These are phyloP conservation scores for Vachellia pachyceras DNA, from an alignment of 306 rosid genomes.

Conservation along the genomic window DNA sequence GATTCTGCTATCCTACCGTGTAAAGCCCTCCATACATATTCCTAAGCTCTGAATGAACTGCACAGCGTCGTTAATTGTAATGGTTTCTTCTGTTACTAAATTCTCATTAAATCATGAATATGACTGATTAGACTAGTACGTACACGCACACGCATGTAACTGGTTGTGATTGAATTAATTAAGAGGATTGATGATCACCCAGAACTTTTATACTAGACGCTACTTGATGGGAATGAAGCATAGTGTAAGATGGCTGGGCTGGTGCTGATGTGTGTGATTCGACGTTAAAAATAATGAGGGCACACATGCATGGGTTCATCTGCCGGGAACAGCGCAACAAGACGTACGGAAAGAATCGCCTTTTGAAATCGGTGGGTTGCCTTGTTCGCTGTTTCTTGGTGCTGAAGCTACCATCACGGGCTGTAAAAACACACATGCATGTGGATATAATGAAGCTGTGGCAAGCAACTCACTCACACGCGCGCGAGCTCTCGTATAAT, in stretches of 20 bases:
- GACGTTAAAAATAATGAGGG: background rate
- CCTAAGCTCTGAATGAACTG: background rate
- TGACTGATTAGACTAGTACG: background rate
- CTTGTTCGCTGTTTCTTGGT: background rate
- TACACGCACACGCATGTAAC: background rate
- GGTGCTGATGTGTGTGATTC: background rate
- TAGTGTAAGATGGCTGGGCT: too few relatives aligned
- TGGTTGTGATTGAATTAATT: background rate
- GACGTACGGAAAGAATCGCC: background rate
- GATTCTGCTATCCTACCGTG: too few relatives aligned
- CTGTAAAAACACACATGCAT: background rate
- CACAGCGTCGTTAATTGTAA: background rate
- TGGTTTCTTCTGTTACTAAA: background rate
- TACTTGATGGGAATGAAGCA: background rate
- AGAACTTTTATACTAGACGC: background rate
- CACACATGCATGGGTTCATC: background rate
- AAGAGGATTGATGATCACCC: background rate
- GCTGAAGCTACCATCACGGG: background rate
- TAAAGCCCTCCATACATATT: too few relatives aligned
- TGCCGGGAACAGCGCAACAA: background rate
- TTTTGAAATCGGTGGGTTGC: background rate
- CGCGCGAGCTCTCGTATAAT: too few relatives aligned
- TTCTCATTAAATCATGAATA: too few relatives aligned
- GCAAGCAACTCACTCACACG: background rate
- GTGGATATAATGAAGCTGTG: background rate